Conservation (phyloP, 2,329 filamentous ascomycete species). For the Aspergillus ustus region DNA sequence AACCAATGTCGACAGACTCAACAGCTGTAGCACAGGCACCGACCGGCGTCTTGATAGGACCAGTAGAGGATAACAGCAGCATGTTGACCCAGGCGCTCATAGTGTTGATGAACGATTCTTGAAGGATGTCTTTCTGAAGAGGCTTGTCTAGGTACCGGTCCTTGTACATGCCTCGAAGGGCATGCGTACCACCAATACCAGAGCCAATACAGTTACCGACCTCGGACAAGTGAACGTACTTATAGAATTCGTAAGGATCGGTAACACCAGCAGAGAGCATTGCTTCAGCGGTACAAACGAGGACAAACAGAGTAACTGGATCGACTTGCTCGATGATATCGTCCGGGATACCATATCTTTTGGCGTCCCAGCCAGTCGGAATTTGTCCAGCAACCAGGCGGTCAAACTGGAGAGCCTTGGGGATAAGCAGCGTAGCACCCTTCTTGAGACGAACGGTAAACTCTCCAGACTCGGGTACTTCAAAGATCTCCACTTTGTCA, state of each 20-base stretch:
- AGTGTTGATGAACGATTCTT: slow-evolving; percentile 99
- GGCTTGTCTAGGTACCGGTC: slow-evolving; percentile 96
- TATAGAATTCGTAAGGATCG: slow-evolving; percentile 99
- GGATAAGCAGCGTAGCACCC: slow-evolving; percentile 91
- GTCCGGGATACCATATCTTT: slow-evolving; percentile 93
- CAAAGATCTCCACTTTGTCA: slow-evolving; percentile 96
- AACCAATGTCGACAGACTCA: slow-evolving; percentile 96
- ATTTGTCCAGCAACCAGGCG: slow-evolving; percentile 96
- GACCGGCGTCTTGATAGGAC: slow-evolving; percentile 97
- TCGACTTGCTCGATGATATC: slow-evolving; percentile 98
- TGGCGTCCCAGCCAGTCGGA: slow-evolving; percentile 95
- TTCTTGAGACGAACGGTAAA: slow-evolving; percentile 95
- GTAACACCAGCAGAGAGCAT: slow-evolving; percentile 93
- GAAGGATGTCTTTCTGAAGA: slow-evolving; percentile 96
- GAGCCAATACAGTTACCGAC: slow-evolving; percentile 98
- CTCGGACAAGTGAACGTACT: slow-evolving; percentile 97
- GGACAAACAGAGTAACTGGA: slow-evolving; percentile 91
- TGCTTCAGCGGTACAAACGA: slow-evolving; percentile 90
- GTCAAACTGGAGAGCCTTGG: slow-evolving; percentile 96
- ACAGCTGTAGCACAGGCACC: slow-evolving; percentile 97
- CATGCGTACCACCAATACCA: slow-evolving; percentile 92
- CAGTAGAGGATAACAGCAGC: slow-evolving; percentile 94
- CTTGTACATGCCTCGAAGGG: slow-evolving; percentile 96
- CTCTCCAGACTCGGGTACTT: slow-evolving; percentile 90
- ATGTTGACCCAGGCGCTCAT: slow-evolving; percentile 99